Conservation (phyloP, 2,329 filamentous ascomycete species). For the Fusarium circinatum region DNA sequence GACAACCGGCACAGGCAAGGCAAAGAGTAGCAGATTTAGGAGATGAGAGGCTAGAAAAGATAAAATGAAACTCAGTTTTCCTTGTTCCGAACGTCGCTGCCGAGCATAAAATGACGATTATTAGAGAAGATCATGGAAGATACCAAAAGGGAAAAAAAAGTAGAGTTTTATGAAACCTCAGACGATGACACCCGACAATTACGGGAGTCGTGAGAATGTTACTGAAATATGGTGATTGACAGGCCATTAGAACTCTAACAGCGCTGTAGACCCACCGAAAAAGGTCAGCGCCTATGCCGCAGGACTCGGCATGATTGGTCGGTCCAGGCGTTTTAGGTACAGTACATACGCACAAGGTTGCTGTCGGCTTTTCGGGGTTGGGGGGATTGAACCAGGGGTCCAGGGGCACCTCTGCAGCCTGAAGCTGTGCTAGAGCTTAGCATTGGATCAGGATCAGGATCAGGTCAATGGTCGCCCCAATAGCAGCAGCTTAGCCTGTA, state of each 20-base stretch:
- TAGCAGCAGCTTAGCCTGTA: neutral
- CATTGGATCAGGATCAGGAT: neutral
- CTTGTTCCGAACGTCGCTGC: neutral
- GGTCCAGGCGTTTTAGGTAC: neutral
- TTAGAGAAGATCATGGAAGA: neutral
- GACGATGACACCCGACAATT: constrained; percentile 9
- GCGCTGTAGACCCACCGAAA: neutral
- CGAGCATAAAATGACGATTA: constrained; percentile 7
- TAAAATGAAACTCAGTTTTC: constrained; percentile 14
- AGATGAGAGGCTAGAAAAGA: neutral
- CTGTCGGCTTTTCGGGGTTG: neutral
- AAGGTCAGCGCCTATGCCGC: neutral
- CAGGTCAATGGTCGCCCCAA: neutral
- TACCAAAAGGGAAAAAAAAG: neutral
- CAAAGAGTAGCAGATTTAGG: neutral
- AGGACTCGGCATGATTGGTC: neutral
- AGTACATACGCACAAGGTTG: neutral
- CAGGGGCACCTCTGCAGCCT: constrained; percentile 16
- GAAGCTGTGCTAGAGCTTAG: neutral
- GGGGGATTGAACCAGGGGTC: constrained; percentile 9
- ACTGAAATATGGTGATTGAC: constrained; percentile 19
- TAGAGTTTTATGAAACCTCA: constrained; percentile 5
- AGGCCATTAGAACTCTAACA: constrained; percentile 12
- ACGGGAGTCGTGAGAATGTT: constrained; percentile 4
- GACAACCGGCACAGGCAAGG: constrained; percentile 20